These are phyloP conservation scores for Trichosporon sp. DNA, from an alignment of 1,284 basidiomycete species.

Conservation along the genomic window DNA sequence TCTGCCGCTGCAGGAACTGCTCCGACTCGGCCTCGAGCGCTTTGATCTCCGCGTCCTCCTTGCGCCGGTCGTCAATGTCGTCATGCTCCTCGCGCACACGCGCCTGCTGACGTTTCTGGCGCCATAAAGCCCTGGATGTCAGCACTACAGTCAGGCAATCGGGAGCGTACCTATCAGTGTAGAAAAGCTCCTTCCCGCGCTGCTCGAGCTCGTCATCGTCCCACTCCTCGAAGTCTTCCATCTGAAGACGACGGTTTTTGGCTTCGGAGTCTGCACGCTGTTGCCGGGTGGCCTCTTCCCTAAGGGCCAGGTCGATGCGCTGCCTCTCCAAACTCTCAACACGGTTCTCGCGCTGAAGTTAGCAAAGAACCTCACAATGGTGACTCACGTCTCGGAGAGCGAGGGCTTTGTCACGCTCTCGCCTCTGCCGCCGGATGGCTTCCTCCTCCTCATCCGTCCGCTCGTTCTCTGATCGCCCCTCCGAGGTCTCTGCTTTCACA, in stretches of 20 bases:
- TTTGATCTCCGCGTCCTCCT: slow-evolving; percentile 76
- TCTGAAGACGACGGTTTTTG: slow-evolving; percentile 65
- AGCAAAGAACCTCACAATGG: not conserved
- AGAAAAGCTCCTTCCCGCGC: slow-evolving; percentile 60
- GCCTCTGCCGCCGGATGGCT: slow-evolving; percentile 65
- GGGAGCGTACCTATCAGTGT: slow-evolving; percentile 65
- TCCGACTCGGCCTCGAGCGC: slow-evolving; percentile 79
- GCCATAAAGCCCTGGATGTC: slow-evolving; percentile 63
- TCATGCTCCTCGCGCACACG: slow-evolving; percentile 69
- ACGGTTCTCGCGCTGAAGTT: slow-evolving; percentile 53
- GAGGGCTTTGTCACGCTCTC: slow-evolving; percentile 69
- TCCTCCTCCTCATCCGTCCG: slow-evolving; percentile 84
- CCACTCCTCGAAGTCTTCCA: slow-evolving; percentile 69
- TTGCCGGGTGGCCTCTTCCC: slow-evolving; percentile 66
- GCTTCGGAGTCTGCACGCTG: slow-evolving; percentile 69
- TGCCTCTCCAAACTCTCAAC: slow-evolving; percentile 74
- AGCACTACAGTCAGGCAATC: not conserved
- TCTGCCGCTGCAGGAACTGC: slow-evolving; percentile 77
- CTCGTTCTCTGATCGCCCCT: slow-evolving; percentile 46
- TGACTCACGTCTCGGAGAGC: slow-evolving; percentile 74
- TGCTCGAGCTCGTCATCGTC: slow-evolving; percentile 85
- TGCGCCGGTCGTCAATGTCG: slow-evolving; percentile 72
- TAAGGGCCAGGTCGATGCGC: slow-evolving; percentile 67
- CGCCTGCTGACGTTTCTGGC: slow-evolving; percentile 61
- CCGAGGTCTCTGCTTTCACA: slow-evolving; percentile 61